Base-by-base conservation (phyloP, 306 rosid species). In the Gastrolobium bilobum region DNA sequence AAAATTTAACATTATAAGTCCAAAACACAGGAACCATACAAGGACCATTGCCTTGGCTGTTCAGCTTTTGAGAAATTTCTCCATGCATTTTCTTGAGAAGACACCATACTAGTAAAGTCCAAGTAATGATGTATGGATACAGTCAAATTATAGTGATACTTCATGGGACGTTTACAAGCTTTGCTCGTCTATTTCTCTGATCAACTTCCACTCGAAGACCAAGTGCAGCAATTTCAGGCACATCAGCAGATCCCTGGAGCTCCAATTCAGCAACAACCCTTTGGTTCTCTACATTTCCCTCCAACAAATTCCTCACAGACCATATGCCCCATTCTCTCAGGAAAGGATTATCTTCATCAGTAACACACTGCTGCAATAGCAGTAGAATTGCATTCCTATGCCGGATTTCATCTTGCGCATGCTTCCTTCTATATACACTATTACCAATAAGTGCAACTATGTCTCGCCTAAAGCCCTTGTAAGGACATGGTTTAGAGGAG, bases 271-370 rank as follows among this genome's bases (percentile, higher is more conserved):
- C 75, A 77, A 95, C 94, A 6, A 73, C 86, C 84, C 15, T 87
- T 76, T 89, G 87, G 64, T 95, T 92, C 84, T 94, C 97, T 65
- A 81, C 71, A 52, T 90, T 92, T 4, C 86, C 89, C 80, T 91
- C 94, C 72, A 95, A 78, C 82, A 92, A 56, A 77, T 92, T 91
- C 88, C 97, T 92, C 64, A 87, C 85, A 26, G 79, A 82, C 92
- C 97, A 93, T 81, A 90, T 84, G 51, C 94, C 96, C 94, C 99
- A 91, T 81, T 95, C 98, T 85, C 97, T 95, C 76, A 91, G 57
- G 83, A 79, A 95, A 5, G 96, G 97, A 71, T 91, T 91, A 40
- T 94, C 95, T 31, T 95, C 94, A 67, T 95, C 98, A 26, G 84
- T 65, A 60, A 91, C 95, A 85, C 97, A 91, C 76, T 92, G 94